These are phyloP conservation scores for Aspergillus funiculosus DNA, from an alignment of 495 filamentous ascomycete genomes.

Conservation along the genomic window DNA sequence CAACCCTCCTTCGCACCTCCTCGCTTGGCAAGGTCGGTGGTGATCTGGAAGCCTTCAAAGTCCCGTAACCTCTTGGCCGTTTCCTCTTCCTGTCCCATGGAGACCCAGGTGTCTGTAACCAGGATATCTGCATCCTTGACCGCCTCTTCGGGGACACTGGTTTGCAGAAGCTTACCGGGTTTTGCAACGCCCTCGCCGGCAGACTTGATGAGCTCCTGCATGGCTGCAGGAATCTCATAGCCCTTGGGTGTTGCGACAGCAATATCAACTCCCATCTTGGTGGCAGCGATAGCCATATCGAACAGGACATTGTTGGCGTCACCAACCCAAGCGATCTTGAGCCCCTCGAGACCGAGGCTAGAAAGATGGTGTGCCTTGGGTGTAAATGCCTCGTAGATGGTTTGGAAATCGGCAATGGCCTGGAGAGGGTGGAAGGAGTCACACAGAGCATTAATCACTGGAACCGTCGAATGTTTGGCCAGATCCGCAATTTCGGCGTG, in stretches of 20 bases:
- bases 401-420: conserved; percentile 86
- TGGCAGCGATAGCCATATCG: conserved; percentile 78
- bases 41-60: conserved; percentile 89
- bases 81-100: conserved; percentile 94
- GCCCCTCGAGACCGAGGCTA: conserved; percentile 65
- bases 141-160: conserved; percentile 76
- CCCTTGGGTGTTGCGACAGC: conserved; percentile 78
- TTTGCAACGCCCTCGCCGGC: conserved; percentile 49
- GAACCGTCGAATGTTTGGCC: conserved; percentile 74
- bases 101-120: conserved; percentile 95
- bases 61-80: conserved; percentile 65
- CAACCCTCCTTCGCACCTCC: conserved; percentile 84
- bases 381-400: conserved; percentile 71
- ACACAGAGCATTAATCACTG: conserved; percentile 91
- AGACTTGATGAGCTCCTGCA: conserved; percentile 61
- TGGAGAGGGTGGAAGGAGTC: conserved; percentile 88
- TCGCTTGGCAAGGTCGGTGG: conserved; percentile 67
- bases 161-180: conserved; percentile 67
- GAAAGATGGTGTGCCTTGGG: conserved; percentile 36
- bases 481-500: conserved; percentile 77
- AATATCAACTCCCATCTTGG: conserved; percentile 81
- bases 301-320: conserved; percentile 97
- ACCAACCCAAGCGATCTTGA: conserved; percentile 93
- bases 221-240: conserved; percentile 68
- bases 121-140: conserved; percentile 83